Conservation (phyloP, 345 rosid species). For the Hirschfeldia incana region DNA sequence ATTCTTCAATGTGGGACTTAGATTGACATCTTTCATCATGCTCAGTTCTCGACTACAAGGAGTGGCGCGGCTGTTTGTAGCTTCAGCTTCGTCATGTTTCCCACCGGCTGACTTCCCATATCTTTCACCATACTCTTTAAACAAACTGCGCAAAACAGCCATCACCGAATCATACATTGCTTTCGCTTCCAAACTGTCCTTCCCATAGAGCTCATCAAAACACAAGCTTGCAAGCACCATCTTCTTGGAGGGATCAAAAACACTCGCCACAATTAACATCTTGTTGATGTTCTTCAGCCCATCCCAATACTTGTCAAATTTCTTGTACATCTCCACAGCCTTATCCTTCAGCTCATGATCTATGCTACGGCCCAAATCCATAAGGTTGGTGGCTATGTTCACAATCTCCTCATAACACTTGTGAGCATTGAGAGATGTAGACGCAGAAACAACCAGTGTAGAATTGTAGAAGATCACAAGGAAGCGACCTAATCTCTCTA, state of each 20-base stretch:
- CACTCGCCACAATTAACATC: too few relatives aligned
- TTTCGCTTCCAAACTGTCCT: background rate
- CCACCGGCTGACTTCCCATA: background rate
- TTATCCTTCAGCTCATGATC: too few relatives aligned
- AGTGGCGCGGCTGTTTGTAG: background rate
- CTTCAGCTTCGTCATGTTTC: background rate
- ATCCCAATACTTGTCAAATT: too few relatives aligned
- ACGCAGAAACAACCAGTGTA: background rate
- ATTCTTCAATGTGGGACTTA: too few relatives aligned
- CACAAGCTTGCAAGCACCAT: background rate
- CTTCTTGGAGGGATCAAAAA: too few relatives aligned
- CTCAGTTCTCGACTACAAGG: background rate
- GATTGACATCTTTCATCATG: too few relatives aligned
- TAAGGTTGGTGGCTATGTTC: background rate
- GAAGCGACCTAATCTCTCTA: background rate
- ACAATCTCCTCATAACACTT: background rate
- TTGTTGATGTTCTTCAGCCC: too few relatives aligned
- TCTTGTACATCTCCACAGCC: too few relatives aligned
- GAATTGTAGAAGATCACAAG: background rate
- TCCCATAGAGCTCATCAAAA: background rate
- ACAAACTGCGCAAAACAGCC: background rate
- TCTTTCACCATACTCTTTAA: background rate
- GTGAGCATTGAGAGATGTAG: too few relatives aligned
- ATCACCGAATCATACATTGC: background rate
- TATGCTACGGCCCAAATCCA: background rate